Evolutionary conservation across 495 filamentous ascomycete species (phyloP), one percentile per base, ranked within the genome.

Genomic region (Lepidopterella palustris): DNA sequence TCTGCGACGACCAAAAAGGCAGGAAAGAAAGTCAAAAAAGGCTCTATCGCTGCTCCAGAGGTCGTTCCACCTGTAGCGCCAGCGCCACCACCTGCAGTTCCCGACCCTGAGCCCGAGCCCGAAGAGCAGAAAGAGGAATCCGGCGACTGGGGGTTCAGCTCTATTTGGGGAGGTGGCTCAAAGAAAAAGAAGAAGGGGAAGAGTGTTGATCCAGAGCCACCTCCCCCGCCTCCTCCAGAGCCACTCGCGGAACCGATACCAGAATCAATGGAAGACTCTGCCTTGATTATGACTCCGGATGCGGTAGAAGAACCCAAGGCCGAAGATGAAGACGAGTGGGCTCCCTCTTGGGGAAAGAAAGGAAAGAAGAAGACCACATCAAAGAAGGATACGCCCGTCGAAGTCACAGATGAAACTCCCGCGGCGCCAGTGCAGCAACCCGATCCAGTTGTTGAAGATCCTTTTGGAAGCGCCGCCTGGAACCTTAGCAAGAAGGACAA

Each of bases 271-370:
- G 64, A 68, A 23, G 62, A 73, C 20, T 32, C 32, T 2, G 45
- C 61, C 2, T 18, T 18, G 11, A 48, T 68, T 24, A 60, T 67
- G 59, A 51, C 48, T 3, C 67, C 70, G 5, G 71, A 67, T 32
- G 66, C 56, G 31, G 62, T 74, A 5, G 68, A 72, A 24, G 72
- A 74, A 59, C 71, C 72, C 1, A 66, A 62, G 29, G 61, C 64
- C 18, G 59, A 64, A 28, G 66, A 54, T 23, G 72, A 70, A 31
- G 70, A 70, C 31, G 67, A 70, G 18, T 66, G 39, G 27, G 63
- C 54, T 26, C 51, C 57, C 13, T 70, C 59, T 35, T 65, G 63
- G 65, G 54, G 58, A 23, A 58, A 28, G 8, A 68, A 68, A 45
- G 63, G 60, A 18, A 61, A n/a, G 4, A 68, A 68, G 55, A 64